These are phyloP conservation scores for Globisporangium spinosum DNA, from an alignment of 352 stramenopile species.

Conservation along the genomic window DNA sequence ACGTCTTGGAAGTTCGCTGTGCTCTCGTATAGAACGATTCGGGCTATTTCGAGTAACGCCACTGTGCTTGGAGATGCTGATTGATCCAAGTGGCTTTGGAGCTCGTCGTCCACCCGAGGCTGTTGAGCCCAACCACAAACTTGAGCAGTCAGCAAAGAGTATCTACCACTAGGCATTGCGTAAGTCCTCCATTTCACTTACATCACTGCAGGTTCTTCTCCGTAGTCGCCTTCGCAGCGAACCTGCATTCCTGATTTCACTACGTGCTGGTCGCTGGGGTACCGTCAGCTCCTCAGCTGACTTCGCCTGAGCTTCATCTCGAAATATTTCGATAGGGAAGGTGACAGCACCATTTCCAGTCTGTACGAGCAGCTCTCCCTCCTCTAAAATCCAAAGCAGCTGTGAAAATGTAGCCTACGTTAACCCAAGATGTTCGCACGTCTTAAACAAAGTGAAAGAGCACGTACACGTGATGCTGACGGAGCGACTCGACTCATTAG, in stretches of 20 bases:
- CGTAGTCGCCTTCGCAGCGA: not conserved
- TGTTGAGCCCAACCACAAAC: not conserved
- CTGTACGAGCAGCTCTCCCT: slow-evolving; percentile 18
- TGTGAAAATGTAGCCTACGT: not conserved
- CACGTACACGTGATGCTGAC: slow-evolving; percentile 17
- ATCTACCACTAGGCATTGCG: not conserved
- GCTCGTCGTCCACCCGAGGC: slow-evolving; percentile 7
- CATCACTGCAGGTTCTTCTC: not conserved
- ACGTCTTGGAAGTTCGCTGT: slow-evolving; percentile 14
- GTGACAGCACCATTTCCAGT: slow-evolving; percentile 14
- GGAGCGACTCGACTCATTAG: slow-evolving; percentile 20
- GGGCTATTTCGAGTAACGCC: slow-evolving; percentile 10
- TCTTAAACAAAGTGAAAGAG: not conserved
- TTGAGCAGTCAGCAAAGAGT: not conserved
- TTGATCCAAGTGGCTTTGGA: slow-evolving; percentile 5
- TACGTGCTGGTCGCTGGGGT: not conserved
- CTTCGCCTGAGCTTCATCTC: not conserved
- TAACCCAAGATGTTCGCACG: not conserved
- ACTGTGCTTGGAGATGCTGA: not conserved
- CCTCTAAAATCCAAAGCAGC: slow-evolving; percentile 22
- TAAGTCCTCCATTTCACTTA: not conserved
- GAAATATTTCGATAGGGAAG: slow-evolving; percentile 20
- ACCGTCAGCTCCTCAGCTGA: not conserved
- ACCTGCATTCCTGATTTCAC: no score
- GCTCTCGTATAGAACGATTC: slow-evolving; percentile 8